Evolutionary conservation across 306 rosid genomes (phyloP).

Genomic region (Mimosa bimucronata): DNA sequence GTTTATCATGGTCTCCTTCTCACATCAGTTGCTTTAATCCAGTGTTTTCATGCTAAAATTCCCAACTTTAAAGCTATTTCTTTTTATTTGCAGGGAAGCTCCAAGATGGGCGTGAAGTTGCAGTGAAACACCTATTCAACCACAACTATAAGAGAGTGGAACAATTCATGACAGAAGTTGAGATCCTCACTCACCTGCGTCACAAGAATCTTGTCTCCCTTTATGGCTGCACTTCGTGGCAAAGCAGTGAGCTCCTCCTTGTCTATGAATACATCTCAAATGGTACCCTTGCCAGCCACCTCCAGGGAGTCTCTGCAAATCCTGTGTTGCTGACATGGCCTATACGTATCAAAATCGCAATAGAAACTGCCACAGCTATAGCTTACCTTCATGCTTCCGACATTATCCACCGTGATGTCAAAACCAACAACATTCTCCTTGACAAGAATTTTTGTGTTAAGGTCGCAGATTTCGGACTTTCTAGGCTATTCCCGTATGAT

Average conservation of each 20-base stretch:
- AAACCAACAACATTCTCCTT: neutral
- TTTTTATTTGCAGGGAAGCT: neutral
- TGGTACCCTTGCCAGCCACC: neutral
- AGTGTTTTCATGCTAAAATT: neutral
- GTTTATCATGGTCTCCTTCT: slow-evolving; percentile 60
- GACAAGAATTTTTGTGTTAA: neutral
- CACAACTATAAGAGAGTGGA: neutral
- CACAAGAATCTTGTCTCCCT: neutral
- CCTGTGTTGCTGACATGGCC: neutral
- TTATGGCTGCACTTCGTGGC: neutral
- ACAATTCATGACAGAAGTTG: too few species aligned
- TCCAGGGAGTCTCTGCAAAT: neutral
- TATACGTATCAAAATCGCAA: neutral
- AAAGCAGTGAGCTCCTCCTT: neutral
- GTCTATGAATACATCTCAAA: neutral
- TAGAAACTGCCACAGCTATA: neutral
- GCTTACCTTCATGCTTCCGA: neutral
- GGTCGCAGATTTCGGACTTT: neutral
- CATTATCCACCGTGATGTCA: neutral
- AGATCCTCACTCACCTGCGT: neutral
- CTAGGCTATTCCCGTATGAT: neutral
- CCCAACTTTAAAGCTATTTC: neutral
- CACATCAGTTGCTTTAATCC: neutral
- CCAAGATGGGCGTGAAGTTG: neutral
- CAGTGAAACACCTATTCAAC: neutral